phyloP scores from a whole-genome alignment of 73 alveolate genomes.

The Paramecium pentaurelia region DNA sequence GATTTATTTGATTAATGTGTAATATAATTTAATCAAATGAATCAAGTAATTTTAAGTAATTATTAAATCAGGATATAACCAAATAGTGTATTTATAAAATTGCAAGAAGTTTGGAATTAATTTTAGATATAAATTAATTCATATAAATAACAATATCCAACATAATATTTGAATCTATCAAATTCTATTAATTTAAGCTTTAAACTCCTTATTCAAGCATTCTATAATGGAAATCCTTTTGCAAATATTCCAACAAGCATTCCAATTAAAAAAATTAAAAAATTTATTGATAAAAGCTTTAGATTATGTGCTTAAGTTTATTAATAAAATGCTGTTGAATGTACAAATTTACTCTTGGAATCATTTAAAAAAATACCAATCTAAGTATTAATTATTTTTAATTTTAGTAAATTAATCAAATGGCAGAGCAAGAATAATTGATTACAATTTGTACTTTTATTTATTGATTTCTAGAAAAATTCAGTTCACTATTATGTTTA shows the following conservation, averaged over 20 bases:
- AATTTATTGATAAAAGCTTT: slow-evolving; percentile 5
- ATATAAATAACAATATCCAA: background rate
- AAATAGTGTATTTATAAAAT: background rate
- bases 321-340: background rate
- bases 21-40: background rate
- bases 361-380: background rate
- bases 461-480: background rate
- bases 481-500: background rate
- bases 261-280: background rate
- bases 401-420: background rate
- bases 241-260: background rate
- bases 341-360: background rate
- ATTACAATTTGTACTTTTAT: background rate
- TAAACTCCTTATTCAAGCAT: background rate
- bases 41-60: background rate
- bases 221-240: background rate
- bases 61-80: background rate
- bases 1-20: background rate
- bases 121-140: background rate
- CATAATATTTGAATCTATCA: background rate
- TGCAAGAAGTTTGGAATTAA: slow-evolving; percentile 36
- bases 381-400: background rate
- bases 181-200: background rate
- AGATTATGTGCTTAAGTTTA: background rate
- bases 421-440: background rate